A percentile compares a stretch with the other conserved stretches of the same genome.
Evolutionary conservation across 2,329 filamentous ascomycete species (phyloP).

Genomic region (Sordariomycetes sp.): DNA sequence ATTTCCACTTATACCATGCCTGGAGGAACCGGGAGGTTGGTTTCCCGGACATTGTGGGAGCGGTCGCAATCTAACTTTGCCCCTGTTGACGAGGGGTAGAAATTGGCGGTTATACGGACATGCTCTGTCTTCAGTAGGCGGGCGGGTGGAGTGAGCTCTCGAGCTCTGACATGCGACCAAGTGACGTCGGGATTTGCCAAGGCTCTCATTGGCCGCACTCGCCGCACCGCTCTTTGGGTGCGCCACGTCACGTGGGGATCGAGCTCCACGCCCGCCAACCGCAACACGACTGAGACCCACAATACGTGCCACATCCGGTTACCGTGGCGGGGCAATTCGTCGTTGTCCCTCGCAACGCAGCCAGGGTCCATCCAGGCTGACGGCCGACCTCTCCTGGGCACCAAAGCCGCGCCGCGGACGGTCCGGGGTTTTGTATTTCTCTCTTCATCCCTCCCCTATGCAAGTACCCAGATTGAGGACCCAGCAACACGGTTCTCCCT

Average conservation of each 20-base stretch:
- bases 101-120: background rate
- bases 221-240: no score
- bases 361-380: background rate
- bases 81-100: background rate
- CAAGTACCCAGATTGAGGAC: background rate
- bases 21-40: constrained; percentile 12
- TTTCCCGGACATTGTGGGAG: constrained; percentile 4
- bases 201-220: background rate
- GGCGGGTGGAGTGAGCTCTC: background rate
- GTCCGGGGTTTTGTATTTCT: background rate
- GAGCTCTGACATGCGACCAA: background rate
- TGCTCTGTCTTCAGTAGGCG: background rate
- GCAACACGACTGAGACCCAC: background rate
- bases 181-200: background rate
- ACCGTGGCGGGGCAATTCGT: background rate
- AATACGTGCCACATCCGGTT: background rate
- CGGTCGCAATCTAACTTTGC: background rate
- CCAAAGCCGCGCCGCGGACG: background rate
- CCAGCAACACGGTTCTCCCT: background rate
- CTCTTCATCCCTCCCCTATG: background rate
- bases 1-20: constrained; percentile 52
- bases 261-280: background rate
- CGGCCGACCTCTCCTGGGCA: background rate
- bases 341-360: constrained; percentile 6
- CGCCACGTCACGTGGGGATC: background rate